phyloP scores from a whole-genome alignment of 2,329 filamentous ascomycete species.

The Cordyceps farinosa region DNA sequence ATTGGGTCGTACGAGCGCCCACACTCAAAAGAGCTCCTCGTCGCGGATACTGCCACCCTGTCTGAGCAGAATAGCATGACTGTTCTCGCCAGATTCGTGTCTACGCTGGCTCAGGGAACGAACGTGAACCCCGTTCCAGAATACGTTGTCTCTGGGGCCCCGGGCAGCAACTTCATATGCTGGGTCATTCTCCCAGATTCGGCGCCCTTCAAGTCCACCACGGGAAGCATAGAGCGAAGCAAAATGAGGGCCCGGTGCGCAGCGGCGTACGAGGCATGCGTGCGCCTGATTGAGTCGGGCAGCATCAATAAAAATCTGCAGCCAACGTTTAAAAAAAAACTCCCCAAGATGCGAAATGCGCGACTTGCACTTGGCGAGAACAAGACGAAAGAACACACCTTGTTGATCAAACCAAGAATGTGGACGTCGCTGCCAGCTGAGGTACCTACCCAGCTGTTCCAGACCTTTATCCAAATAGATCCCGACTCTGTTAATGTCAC shows the following conservation, averaged over 20 bases:
- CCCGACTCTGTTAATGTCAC: neutral
- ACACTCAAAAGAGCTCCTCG: constrained; percentile 51
- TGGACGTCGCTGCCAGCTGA: constrained; percentile 54
- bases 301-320: constrained; percentile 72
- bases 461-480: constrained; percentile 26
- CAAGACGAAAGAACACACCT: constrained; percentile 68
- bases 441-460: constrained; percentile 52
- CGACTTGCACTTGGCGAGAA: constrained; percentile 76
- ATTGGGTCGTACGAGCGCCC: constrained; percentile 27
- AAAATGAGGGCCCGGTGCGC: constrained; percentile 83
- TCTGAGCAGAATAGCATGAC: constrained; percentile 72
- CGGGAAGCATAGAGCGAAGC: constrained; percentile 60
- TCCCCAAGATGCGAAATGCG: constrained; percentile 85
- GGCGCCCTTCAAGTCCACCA: constrained; percentile 65
- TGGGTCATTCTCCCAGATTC: constrained; percentile 75
- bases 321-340: constrained; percentile 65
- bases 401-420: constrained; percentile 72
- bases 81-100: constrained; percentile 70
- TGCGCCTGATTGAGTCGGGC: constrained; percentile 61
- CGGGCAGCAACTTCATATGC: constrained; percentile 61
- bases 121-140: constrained; percentile 40
- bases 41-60: constrained; percentile 68
- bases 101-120: constrained; percentile 48
- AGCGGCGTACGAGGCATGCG: constrained; percentile 80
- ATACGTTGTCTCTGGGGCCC: constrained; percentile 57